A percentile compares a stretch with the other conserved stretches of the same genome.
phyloP scores from a whole-genome alignment of 805 yeast genomes.

The Barnettozyma salicaria region DNA sequence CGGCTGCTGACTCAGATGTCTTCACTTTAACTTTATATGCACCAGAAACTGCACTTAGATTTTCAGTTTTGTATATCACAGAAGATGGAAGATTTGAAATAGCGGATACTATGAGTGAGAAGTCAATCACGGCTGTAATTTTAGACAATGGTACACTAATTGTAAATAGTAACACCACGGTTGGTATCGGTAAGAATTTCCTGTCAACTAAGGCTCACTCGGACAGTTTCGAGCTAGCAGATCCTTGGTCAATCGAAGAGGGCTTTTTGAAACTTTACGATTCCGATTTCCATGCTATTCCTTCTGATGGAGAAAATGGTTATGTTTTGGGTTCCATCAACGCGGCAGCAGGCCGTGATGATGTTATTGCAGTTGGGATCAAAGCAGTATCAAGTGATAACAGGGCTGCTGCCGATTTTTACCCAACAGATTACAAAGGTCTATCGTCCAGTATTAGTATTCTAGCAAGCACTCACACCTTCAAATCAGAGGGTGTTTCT shows the following conservation, averaged over 20 bases:
- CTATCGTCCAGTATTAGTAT: conserved; percentile 2
- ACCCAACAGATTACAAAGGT: not conserved
- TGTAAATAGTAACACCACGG: conserved; percentile 2
- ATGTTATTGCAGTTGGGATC: conserved; percentile 9
- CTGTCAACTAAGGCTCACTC: conserved; percentile 12
- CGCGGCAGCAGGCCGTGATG: conserved; percentile 15
- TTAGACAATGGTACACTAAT: conserved; percentile 10
- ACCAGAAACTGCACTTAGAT: conserved; percentile 17
- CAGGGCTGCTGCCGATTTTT: conserved; percentile 4
- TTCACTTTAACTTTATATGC: conserved; percentile 12
- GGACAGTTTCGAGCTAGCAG: conserved; percentile 7
- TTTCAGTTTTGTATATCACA: conserved; percentile 20
- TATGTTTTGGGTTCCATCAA: conserved; percentile 18
- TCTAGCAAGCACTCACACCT: not conserved
- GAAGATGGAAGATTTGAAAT: conserved; percentile 7
- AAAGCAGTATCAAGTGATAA: conserved; percentile 8
- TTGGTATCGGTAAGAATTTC: conserved; percentile 19
- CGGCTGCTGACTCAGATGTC: conserved; percentile 10
- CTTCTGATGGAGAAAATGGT: conserved; percentile 14
- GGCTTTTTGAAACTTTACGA: conserved; percentile 15
- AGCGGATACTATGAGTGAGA: conserved; percentile 2
- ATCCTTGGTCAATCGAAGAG: conserved; percentile 14
- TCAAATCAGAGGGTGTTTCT: not conserved
- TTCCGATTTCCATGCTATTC: conserved; percentile 20
- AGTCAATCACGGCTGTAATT: conserved; percentile 2